Evolutionary conservation across 441 rosid species (phyloP).

Genomic region (Arabidopsis lyrata): DNA sequence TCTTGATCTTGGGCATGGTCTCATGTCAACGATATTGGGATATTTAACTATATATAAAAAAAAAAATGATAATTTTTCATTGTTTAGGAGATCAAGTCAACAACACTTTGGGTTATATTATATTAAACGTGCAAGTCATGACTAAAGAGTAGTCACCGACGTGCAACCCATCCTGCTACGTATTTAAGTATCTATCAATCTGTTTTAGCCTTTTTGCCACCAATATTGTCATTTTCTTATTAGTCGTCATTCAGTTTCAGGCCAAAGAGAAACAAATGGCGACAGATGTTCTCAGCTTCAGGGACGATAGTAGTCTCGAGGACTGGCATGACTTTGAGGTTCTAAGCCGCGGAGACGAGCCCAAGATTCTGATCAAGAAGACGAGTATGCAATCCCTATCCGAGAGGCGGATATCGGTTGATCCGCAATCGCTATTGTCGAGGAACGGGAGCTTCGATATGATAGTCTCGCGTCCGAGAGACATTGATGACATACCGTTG

Average conservation of each 20-base stretch:
- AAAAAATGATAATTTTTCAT: background rate
- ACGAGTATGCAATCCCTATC: constrained; percentile 46
- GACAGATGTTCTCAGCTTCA: constrained; percentile 38
- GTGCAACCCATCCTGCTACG: constrained; percentile 45
- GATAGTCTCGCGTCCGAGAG: constrained; percentile 45
- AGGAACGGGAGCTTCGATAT: constrained; percentile 56
- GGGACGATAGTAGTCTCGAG: constrained; percentile 44
- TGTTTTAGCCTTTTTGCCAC: constrained; percentile 24
- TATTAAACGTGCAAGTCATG: constrained; percentile 45
- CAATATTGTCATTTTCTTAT: constrained; percentile 2
- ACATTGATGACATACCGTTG: constrained; percentile 7
- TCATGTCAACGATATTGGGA: constrained; percentile 31
- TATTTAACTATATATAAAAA: background rate
- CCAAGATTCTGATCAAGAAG: constrained; percentile 40
- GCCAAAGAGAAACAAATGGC: constrained; percentile 31
- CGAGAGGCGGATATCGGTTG: constrained; percentile 67
- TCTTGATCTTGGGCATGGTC: constrained; percentile 30
- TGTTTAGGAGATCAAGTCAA: constrained; percentile 29
- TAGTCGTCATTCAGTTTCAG: background rate
- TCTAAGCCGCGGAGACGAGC: constrained; percentile 39
- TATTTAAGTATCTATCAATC: constrained; percentile 41
- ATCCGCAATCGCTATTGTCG: constrained; percentile 60
- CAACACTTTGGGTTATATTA: constrained; percentile 25
- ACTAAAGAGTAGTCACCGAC: constrained; percentile 37
- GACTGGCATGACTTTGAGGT: constrained; percentile 51